A percentile compares a stretch with the other conserved stretches of the same genome.
Evolutionary conservation across 495 filamentous ascomycete genomes (phyloP).

Genomic region (Parachaetomium inaequale): DNA sequence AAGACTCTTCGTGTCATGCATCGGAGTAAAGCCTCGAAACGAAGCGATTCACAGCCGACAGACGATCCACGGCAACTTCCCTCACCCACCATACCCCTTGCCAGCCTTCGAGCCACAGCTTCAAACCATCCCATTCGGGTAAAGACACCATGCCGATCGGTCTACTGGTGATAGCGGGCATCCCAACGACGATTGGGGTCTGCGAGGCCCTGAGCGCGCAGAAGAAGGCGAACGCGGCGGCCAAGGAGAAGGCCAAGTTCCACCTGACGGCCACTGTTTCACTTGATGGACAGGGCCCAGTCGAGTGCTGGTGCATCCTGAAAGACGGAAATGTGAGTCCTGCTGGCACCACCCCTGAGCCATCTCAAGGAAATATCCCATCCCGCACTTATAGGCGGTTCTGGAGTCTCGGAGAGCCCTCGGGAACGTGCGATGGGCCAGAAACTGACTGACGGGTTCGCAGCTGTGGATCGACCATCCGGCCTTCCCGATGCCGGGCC

Average conservation of each 20-base stretch:
- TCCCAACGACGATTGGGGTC: slow-evolving; percentile 50
- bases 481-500: slow-evolving; percentile 41
- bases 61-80: not conserved
- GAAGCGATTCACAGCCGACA: not conserved
- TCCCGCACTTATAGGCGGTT: not conserved
- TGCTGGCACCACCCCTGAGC: no score
- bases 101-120: not conserved
- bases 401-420: not conserved
- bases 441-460: slow-evolving; percentile 2
- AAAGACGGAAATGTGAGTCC: slow-evolving; percentile 44
- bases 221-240: slow-evolving; percentile 46
- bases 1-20: not conserved
- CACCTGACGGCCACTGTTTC: slow-evolving; percentile 45
- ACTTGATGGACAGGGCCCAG: slow-evolving; percentile 36
- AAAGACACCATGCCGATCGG: slow-evolving; percentile 39
- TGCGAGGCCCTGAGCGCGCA: slow-evolving; percentile 50
- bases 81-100: not conserved
- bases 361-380: not conserved
- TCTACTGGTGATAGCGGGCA: slow-evolving; percentile 43
- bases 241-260: slow-evolving; percentile 52
- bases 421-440: not conserved
- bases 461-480: slow-evolving; percentile 50
- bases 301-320: slow-evolving; percentile 41
- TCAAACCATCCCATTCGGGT: not conserved
- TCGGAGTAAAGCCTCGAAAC: not conserved